These are phyloP conservation scores for Mesembryanthemum crystallinum DNA, from an alignment of 148 eudicot genomes.

Conservation along the genomic window DNA sequence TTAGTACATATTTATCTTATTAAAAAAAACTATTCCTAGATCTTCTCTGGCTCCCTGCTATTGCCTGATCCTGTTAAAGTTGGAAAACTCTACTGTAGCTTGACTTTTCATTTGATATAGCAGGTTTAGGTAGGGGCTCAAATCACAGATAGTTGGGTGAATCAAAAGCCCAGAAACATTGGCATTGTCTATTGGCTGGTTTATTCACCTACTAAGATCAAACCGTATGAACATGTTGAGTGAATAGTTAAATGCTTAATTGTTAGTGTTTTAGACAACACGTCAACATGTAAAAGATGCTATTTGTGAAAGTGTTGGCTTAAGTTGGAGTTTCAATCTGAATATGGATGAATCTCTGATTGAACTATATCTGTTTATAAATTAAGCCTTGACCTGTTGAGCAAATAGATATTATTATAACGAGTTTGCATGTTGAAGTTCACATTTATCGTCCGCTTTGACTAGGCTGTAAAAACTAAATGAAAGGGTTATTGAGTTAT, in stretches of 20 bases:
- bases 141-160: not conserved
- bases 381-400: not conserved
- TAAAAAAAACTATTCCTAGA: too few relatives aligned
- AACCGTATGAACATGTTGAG: conserved; percentile 10
- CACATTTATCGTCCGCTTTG: not conserved
- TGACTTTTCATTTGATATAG: not conserved
- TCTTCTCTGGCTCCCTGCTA: too few relatives aligned
- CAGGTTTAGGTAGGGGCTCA: not conserved
- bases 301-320: not conserved
- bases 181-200: not conserved
- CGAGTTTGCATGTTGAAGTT: not conserved
- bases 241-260: too few relatives aligned
- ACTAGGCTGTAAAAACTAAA: not conserved
- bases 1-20: too few relatives aligned
- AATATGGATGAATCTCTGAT: not conserved
- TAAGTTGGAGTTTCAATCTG: not conserved
- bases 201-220: not conserved
- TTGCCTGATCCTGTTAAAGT: not conserved
- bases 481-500: not conserved
- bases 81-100: not conserved
- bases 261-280: too few relatives aligned
- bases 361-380: not conserved
- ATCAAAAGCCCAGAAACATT: not conserved
- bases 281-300: not conserved
- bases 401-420: not conserved